phyloP scores from a whole-genome alignment of 106 monocot genomes.

The Apostasia ramifera region DNA sequence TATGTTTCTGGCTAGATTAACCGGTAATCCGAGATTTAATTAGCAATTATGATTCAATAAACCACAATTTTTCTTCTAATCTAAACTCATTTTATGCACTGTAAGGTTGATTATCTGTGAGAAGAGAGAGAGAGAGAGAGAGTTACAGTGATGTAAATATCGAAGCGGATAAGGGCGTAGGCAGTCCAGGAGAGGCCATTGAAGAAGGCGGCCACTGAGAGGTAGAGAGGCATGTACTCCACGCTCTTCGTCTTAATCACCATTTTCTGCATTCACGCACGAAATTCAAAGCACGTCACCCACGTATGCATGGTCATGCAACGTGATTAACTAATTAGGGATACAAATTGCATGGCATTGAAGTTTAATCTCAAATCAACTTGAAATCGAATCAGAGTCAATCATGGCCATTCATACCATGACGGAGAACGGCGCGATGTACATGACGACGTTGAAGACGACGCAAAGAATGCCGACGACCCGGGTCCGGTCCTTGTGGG shows the following conservation, averaged over 20 bases:
- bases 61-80: too few relatives aligned
- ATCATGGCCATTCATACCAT: conserved; percentile 8
- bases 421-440: conserved; percentile 5
- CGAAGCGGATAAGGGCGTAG: not conserved
- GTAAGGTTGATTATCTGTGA: too few relatives aligned
- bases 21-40: too few relatives aligned
- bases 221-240: conserved; percentile 35
- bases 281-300: not conserved
- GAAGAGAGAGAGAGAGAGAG: too few relatives aligned
- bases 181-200: conserved; percentile 3
- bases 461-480: conserved; percentile 9
- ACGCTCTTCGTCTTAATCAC: conserved; percentile 41
- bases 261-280: conserved; percentile 7
- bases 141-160: not conserved
- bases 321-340: too few relatives aligned
- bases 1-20: too few relatives aligned
- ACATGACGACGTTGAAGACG: conserved; percentile 15
- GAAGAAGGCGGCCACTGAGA: conserved; percentile 3
- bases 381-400: too few relatives aligned
- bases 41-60: too few relatives aligned
- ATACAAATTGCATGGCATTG: too few relatives aligned
- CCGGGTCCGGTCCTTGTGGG: not conserved
- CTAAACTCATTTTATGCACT: too few relatives aligned
- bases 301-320: not conserved
- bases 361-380: too few relatives aligned